Base-by-base conservation (phyloP, 495 filamentous ascomycete species). In the Penicillium nucicola region DNA sequence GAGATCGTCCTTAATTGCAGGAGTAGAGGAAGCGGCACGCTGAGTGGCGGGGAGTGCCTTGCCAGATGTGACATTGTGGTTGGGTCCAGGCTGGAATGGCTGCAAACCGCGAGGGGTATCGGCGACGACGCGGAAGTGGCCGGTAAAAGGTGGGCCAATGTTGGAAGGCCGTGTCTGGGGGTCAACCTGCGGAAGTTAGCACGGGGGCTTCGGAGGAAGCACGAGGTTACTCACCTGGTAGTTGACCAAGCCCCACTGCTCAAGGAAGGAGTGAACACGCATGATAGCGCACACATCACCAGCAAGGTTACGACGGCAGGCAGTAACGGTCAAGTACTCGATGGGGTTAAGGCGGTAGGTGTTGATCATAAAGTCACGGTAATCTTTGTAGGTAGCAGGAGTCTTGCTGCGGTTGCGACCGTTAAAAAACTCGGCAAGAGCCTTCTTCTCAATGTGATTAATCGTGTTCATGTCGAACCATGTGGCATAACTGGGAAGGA, bases 331-430 rank as follows among this genome's bases (percentile, higher is more conserved):
- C 34, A 98, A 78, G 62, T 98, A 98, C 69, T 98, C 93, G 20
- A 89, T 79, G 3, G 93, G 93, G 65, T 97, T 97, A 41, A 98
- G 71, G 17, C 93, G 83, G 69, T 98, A 98, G 14, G 93, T 96
- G 66, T 97, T 97, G 68, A 98, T 92, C 93, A 98, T 98, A 69
- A 98, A 98, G 62, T 97, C 92, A 52, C 93, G 85, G 69, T 97
- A 97, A 64, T 98, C 93, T 70, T 97, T 97, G 70, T 97, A 98
- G 13, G 96, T 88, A n/a, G 90, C 85, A 4, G 88, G 84, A 0
- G 93, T 98, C 75, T 98, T 98, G 81, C 92, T 97, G 61, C 93
- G 87, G 68, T 98, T 98, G 34, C 95, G 82, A 68, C 83, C 90
- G 72, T 97, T 97, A 80, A 98, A 98, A 69, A 96, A 98, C 69